Percentiles rank a stretch among this genome's conserved stretches.
Conservation (phyloP, 2,329 filamentous ascomycete species). For the Myriosclerotinia duriaeana region DNA sequence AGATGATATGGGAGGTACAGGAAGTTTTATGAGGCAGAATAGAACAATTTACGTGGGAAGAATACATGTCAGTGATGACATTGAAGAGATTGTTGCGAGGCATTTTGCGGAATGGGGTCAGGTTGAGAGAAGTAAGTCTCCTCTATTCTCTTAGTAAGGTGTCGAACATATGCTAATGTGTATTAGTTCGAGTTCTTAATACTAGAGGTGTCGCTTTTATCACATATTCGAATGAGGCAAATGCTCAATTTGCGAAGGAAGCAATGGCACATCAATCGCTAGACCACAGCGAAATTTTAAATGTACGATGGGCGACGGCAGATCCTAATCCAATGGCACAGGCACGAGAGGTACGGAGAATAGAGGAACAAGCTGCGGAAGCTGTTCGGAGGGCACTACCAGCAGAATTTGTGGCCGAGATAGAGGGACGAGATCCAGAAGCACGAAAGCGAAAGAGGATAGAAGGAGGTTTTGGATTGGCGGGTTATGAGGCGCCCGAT, state of each 20-base stretch:
- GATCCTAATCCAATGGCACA: slow-evolving; percentile 95
- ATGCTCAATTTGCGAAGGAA: slow-evolving; percentile 87
- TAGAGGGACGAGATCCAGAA: slow-evolving; percentile 87
- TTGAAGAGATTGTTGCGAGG: slow-evolving; percentile 90
- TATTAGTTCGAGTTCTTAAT: slow-evolving; percentile 73
- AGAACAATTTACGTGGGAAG: slow-evolving; percentile 89
- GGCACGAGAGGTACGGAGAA: slow-evolving; percentile 80
- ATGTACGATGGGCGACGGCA: slow-evolving; percentile 94
- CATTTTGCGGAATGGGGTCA: slow-evolving; percentile 98
- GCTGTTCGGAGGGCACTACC: slow-evolving; percentile 86
- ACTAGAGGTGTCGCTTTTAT: slow-evolving; percentile 89
- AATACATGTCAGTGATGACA: slow-evolving; percentile 94
- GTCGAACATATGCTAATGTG: slow-evolving; percentile 31
- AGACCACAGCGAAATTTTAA: slow-evolving; percentile 88
- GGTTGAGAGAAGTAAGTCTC: slow-evolving; percentile 65
- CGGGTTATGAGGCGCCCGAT: slow-evolving; percentile 81
- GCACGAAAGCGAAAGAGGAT: slow-evolving; percentile 85
- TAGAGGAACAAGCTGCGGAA: slow-evolving; percentile 96
- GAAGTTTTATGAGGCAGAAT: slow-evolving; percentile 90
- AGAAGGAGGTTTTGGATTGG: slow-evolving; percentile 80
- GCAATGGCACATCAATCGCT: slow-evolving; percentile 94
- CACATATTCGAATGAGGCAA: slow-evolving; percentile 88
- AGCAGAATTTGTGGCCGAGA: slow-evolving; percentile 85
- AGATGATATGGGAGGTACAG: slow-evolving; percentile 97
- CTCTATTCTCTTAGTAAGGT: neutral